Percentiles rank a stretch among this genome's conserved stretches.
phyloP scores from a whole-genome alignment of 805 yeast species.

The Metschnikowia colocasiae region DNA sequence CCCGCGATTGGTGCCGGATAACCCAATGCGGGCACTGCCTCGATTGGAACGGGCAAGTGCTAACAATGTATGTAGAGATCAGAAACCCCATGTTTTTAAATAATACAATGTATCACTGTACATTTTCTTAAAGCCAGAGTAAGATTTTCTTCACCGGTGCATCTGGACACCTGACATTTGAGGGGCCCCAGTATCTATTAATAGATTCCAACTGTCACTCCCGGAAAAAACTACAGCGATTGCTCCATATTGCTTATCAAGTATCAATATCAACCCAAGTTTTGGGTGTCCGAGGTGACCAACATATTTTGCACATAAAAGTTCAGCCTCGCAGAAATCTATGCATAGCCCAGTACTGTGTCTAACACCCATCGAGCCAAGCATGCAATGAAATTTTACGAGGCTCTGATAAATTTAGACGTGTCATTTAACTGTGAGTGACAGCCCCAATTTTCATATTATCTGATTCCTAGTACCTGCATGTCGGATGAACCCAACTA shows the following conservation, averaged over 20 bases:
- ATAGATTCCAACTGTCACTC: neutral
- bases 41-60: neutral
- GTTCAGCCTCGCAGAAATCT: neutral
- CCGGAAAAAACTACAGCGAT: neutral
- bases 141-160: neutral
- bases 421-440: no score
- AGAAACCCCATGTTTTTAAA: no score
- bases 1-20: conserved; percentile 6
- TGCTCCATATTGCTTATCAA: neutral
- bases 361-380: no score
- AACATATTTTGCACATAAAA: neutral
- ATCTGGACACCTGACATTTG: no score
- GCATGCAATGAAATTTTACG: no score
- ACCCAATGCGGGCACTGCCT: conserved; percentile 3
- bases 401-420: neutral
- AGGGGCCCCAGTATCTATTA: neutral
- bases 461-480: neutral
- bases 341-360: neutral
- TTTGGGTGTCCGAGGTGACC: neutral
- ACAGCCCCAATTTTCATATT: no score
- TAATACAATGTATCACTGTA: no score
- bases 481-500: neutral
- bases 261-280: neutral
- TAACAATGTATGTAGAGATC: neutral
- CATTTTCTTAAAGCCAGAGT: neutral